Evolutionary conservation across 2,329 filamentous ascomycete genomes (phyloP).

Genomic region (Acrocalymma vagum): DNA sequence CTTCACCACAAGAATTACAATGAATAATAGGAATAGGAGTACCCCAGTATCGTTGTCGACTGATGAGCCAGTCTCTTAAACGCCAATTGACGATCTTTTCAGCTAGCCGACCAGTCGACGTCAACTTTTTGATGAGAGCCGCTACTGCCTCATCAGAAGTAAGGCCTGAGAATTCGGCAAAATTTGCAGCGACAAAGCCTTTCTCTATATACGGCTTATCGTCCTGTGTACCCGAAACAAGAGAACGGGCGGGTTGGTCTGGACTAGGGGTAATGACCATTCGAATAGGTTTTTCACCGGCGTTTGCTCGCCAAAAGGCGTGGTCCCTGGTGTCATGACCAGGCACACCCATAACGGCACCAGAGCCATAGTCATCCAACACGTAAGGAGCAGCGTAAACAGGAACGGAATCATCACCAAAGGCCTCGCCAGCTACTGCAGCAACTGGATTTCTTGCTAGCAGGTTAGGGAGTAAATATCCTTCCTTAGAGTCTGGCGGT

Average conservation of each 20-base stretch:
- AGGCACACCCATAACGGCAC: constrained; percentile 91
- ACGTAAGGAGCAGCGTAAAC: constrained; percentile 88
- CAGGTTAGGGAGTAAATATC: constrained; percentile 68
- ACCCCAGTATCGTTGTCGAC: constrained; percentile 92
- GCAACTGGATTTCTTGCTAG: constrained; percentile 52
- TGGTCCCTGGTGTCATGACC: constrained; percentile 83
- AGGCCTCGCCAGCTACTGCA: constrained; percentile 58
- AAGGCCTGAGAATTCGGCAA: constrained; percentile 71
- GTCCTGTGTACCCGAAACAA: constrained; percentile 48
- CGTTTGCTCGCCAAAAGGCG: constrained; percentile 80
- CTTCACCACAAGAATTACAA: constrained; percentile 77
- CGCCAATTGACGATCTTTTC: constrained; percentile 77
- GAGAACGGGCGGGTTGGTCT: constrained; percentile 12
- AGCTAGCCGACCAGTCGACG: constrained; percentile 66
- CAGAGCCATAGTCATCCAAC: constrained; percentile 83
- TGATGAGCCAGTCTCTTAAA: constrained; percentile 88
- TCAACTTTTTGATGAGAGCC: constrained; percentile 54
- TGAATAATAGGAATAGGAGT: constrained; percentile 90
- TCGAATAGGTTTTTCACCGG: constrained; percentile 66
- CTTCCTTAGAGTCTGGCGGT: constrained; percentile 64
- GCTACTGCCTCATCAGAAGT: constrained; percentile 69
- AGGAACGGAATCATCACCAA: constrained; percentile 70
- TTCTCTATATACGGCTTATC: constrained; percentile 67
- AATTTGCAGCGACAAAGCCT: constrained; percentile 73
- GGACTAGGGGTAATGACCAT: constrained; percentile 57